phyloP scores from a whole-genome alignment of 805 yeast genomes.

The Yarrowia bubula region DNA sequence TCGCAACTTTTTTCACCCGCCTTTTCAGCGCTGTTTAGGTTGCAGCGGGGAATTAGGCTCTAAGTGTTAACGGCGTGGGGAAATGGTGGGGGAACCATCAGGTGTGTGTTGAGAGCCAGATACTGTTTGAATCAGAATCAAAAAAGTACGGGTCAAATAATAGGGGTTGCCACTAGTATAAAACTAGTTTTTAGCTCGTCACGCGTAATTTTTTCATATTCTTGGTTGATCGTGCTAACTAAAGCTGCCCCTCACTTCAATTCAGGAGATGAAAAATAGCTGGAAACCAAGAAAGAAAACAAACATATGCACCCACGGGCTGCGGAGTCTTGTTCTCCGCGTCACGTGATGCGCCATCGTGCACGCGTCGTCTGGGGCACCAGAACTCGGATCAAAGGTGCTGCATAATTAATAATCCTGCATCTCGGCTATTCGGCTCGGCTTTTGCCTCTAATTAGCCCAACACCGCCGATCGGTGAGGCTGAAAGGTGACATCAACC shows the following conservation, averaged over 20 bases:
- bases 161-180: too few relatives aligned
- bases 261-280: neutral
- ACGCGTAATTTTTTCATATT: neutral
- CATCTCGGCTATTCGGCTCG: neutral
- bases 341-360: neutral
- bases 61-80: slow-evolving; percentile 20
- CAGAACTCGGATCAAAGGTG: neutral
- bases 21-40: neutral
- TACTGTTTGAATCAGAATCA: neutral
- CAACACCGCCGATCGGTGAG: neutral
- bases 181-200: too few relatives aligned
- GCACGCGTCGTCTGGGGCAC: neutral
- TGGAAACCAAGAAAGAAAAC: neutral
- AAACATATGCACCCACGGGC: neutral
- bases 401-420: neutral
- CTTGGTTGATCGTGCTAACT: neutral
- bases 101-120: neutral
- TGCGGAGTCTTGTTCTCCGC: neutral
- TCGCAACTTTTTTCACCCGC: neutral
- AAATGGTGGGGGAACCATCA: neutral
- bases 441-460: neutral
- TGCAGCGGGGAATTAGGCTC: slow-evolving; percentile 11
- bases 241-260: neutral
- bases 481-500: neutral
- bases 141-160: too few relatives aligned